Conservation (phyloP, 208 protist species). For the Tritrichomonas musculus region DNA sequence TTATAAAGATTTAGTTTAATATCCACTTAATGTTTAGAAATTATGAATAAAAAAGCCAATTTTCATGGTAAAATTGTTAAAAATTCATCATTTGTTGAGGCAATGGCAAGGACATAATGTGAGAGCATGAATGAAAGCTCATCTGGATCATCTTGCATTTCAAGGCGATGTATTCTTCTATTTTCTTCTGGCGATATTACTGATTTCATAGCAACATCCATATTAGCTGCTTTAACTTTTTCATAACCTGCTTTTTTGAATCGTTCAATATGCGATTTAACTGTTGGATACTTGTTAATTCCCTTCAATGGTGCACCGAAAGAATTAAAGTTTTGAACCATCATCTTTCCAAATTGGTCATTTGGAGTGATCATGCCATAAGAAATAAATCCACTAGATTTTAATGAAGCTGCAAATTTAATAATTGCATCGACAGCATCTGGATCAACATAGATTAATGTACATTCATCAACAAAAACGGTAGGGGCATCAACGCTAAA, state of each 20-base stretch:
- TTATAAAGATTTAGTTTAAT: no score
- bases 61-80: neutral
- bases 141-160: conserved; percentile 29
- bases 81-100: neutral
- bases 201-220: neutral
- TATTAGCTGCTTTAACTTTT: neutral
- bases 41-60: no score
- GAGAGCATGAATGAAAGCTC: conserved; percentile 12
- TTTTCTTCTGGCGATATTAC: neutral
- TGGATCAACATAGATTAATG: conserved; percentile 21
- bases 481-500: neutral
- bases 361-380: conserved; percentile 4
- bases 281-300: neutral
- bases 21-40: no score
- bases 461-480: conserved; percentile 23
- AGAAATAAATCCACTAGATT: neutral
- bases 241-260: neutral
- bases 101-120: neutral
- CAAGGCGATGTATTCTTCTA: neutral
- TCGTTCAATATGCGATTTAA: neutral
- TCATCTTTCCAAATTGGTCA: conserved; percentile 2
- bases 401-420: neutral
- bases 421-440: neutral
- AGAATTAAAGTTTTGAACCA: conserved; percentile 10
- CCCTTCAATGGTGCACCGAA: neutral